Conservation (phyloP, 2,329 filamentous ascomycete genomes). For the Anisogramma anomala region DNA sequence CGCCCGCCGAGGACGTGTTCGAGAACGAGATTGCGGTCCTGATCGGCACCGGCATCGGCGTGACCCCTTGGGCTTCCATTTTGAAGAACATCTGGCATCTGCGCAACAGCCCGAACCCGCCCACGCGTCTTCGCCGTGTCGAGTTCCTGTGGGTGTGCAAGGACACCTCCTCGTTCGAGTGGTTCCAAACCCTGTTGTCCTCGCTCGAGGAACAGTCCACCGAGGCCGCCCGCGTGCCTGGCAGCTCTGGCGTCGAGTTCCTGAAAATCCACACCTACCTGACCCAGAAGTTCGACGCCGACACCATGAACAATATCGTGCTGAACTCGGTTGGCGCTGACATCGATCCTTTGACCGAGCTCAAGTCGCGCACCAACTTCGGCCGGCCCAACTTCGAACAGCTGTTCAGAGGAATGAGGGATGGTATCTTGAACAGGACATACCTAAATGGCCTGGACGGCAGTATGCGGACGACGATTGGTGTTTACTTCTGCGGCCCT, state of each 20-base stretch:
- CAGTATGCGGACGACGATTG: slow-evolving; percentile 69
- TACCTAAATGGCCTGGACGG: slow-evolving; percentile 77
- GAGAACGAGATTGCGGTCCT: slow-evolving; percentile 81
- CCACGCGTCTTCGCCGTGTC: slow-evolving; percentile 77
- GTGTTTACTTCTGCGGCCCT: slow-evolving; percentile 96
- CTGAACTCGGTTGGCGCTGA: slow-evolving; percentile 86
- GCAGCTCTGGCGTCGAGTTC: slow-evolving; percentile 66
- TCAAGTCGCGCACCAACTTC: slow-evolving; percentile 85
- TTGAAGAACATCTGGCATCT: slow-evolving; percentile 98
- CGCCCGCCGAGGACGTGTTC: slow-evolving; percentile 94
- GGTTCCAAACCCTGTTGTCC: slow-evolving; percentile 91
- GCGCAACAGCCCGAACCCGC: slow-evolving; percentile 79
- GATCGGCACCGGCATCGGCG: slow-evolving; percentile 77
- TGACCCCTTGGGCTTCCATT: slow-evolving; percentile 77
- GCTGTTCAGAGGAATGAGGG: slow-evolving; percentile 72
- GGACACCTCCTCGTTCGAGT: slow-evolving; percentile 91
- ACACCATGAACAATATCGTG: slow-evolving; percentile 93
- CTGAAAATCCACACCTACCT: slow-evolving; percentile 96
- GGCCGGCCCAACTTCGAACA: slow-evolving; percentile 80
- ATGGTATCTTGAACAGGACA: slow-evolving; percentile 73
- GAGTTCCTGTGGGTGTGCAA: slow-evolving; percentile 99
- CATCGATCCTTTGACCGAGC: slow-evolving; percentile 82
- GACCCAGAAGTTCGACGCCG: slow-evolving; percentile 81
- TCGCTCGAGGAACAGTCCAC: slow-evolving; percentile 80
- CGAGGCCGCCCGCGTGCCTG: slow-evolving; percentile 54